Evolutionary conservation across 345 rosid species (phyloP), one percentile per base, ranked within the genome.

Genomic region (Punica granatum): DNA sequence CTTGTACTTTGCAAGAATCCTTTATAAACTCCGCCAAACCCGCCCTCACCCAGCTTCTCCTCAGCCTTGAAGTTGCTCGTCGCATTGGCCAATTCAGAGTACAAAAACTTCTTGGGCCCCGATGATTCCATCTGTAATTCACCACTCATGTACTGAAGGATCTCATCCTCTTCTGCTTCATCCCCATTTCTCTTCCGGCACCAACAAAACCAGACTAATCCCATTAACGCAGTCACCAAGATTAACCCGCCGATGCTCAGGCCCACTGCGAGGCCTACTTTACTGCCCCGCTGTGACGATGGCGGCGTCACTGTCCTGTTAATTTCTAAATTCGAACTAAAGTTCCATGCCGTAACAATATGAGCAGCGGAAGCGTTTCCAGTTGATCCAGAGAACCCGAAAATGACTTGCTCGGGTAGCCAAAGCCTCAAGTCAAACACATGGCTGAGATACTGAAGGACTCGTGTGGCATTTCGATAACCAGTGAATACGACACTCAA

Each of bases 1-100:
- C 68, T 53, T 4, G 39, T 30, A 18, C 63, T 69, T 28, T 35
- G 49, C 12, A 72, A 48, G 28, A 65, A 60, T 3, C 79, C 76
- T 34, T 13, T 19, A 60, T 60, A 69, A 61, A 76, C 76, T 13
- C 67, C 68, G 1, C 76, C 76, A 23, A 76, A 76, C 2, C 66
- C 76, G 31, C 76, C 80, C 35, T 76, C 74, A 19, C 76, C 74
- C 7, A 76, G 76, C 43, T 56, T 35, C 37, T 61, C 51, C 48
- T 65, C 33, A 23, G 60, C 34, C 3, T 46, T 34, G 49, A 72
- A 76, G 21, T 72, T 65, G 21, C 42, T 43, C 0, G 74, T 76
- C 34, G 53, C 70, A 9, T 19, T 54, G 14, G 31, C 70, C 48
- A 72, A 42, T 39, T 66, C 67, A 0, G 51, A 19, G 32, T 56